Evolutionary conservation across 164 flowering plant species (phyloP), one percentile per base, ranked within the genome.

Genomic region (Tetracentron sinense): DNA sequence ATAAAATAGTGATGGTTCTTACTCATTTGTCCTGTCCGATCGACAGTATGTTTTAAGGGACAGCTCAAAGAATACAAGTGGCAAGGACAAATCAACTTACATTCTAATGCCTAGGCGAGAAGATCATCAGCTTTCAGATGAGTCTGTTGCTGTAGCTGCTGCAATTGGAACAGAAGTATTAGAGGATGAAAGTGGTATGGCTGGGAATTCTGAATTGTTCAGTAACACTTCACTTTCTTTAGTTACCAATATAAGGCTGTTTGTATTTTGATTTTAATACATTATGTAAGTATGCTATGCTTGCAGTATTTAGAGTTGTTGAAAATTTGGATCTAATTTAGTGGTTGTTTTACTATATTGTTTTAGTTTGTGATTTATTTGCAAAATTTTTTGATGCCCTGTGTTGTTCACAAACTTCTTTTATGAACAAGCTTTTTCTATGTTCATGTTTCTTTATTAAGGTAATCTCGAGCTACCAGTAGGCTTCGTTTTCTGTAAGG

Each of bases 31-130:
- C 46, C n/a, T 78, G 50, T 58, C 44, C 58, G 29, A 44, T 77
- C 29, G 55, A 68, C 84, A 88, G 92, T 89, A 92, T 80, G 85
- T 92, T 53, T 48, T 72, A 46, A 82, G 92, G 77, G 93, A 87
- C 56, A 62, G 69, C 61, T 64, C 72, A 20, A 92, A 81, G 63
- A 77, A 27, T 69, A 49, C 69, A 0, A 68, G 71, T 65, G 77
- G 78, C 54, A 88, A 82, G 76, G 95, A 85, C 57, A 86, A 81
- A 68, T 69, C 92, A 62, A 65, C 80, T 23, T 80, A 79, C 67
- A 60, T 79, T 60, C 66, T 81, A 54, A 75, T 79, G 58, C 54
- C 80, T 23, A 83, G 85, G 79, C 78, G 78, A 57, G 88, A 80
- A 60, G 88, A 81, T 42, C 85, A 74, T 44, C 80, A 65, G 60